Conservation (phyloP, 2,329 filamentous ascomycete species). For the Paecilomyces fulvus region DNA sequence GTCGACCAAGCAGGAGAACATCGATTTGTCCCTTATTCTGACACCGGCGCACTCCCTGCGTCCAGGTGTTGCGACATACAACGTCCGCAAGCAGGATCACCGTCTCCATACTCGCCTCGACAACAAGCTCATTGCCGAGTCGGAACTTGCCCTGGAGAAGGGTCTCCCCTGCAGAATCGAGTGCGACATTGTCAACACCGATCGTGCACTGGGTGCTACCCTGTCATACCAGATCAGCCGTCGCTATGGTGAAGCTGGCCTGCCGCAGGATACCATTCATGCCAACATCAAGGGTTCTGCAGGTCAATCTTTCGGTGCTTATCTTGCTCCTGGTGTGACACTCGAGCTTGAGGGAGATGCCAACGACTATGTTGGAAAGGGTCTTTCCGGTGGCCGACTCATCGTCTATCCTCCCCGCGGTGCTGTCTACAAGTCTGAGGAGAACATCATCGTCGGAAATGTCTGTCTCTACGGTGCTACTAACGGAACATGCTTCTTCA, state of each 20-base stretch:
- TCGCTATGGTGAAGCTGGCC: slow-evolving; percentile 77
- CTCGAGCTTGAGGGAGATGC: slow-evolving; percentile 91
- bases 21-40: slow-evolving; percentile 84
- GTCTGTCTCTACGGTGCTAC: slow-evolving; percentile 94
- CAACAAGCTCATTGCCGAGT: slow-evolving; percentile 95
- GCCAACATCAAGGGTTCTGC: slow-evolving; percentile 95
- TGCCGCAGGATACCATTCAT: slow-evolving; percentile 89
- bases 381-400: slow-evolving; percentile 81
- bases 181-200: slow-evolving; percentile 93
- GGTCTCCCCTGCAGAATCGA: slow-evolving; percentile 87
- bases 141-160: slow-evolving; percentile 89
- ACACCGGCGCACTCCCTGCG: slow-evolving; percentile 94
- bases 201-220: slow-evolving; percentile 86
- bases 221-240: slow-evolving; percentile 94
- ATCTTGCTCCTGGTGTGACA: slow-evolving; percentile 85
- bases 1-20: slow-evolving; percentile 82
- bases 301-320: slow-evolving; percentile 93
- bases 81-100: slow-evolving; percentile 96
- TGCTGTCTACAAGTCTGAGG: slow-evolving; percentile 89
- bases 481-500: slow-evolving; percentile 87
- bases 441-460: slow-evolving; percentile 90
- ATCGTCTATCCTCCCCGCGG: slow-evolving; percentile 89
- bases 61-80: slow-evolving; percentile 91
- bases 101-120: slow-evolving; percentile 85
- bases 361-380: slow-evolving; percentile 97